phyloP scores from a whole-genome alignment of 169 alveolate species.

The Perkinsus olseni region DNA sequence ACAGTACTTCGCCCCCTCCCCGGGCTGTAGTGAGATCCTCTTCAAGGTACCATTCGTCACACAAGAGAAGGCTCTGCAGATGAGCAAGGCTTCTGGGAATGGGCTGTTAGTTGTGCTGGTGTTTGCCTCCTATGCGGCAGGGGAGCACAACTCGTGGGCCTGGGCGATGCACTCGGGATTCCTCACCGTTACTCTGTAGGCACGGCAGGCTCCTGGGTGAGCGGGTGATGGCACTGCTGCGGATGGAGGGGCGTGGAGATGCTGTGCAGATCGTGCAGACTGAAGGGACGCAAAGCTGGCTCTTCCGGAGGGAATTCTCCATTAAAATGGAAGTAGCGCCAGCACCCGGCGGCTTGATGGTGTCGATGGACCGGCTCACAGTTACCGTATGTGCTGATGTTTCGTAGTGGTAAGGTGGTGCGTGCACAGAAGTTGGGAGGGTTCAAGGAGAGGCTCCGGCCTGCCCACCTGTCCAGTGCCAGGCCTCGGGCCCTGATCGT shows the following conservation, averaged over 20 bases:
- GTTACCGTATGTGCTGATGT: neutral
- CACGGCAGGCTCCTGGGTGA: neutral
- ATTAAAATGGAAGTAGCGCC: neutral
- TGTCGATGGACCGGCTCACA: neutral
- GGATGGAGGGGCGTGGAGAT: neutral
- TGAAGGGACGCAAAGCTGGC: neutral
- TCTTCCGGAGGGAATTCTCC: neutral
- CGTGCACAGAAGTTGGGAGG: neutral
- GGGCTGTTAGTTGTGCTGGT: neutral
- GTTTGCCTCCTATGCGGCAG: neutral
- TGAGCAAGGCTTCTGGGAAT: neutral
- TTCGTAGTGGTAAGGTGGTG: neutral
- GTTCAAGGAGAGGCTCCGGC: neutral
- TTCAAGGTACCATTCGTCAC: neutral
- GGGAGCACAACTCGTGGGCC: neutral
- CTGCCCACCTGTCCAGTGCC: neutral
- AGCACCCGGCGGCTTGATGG: neutral
- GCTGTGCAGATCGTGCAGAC: neutral
- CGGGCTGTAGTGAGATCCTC: too few relatives aligned
- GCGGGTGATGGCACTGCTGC: neutral
- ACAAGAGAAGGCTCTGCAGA: neutral
- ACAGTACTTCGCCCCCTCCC: neutral
- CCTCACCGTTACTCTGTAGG: neutral
- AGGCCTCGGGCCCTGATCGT: neutral
- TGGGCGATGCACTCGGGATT: neutral